Conservation (phyloP, 2,329 filamentous ascomycete genomes). For the Colletotrichum zoysiae region DNA sequence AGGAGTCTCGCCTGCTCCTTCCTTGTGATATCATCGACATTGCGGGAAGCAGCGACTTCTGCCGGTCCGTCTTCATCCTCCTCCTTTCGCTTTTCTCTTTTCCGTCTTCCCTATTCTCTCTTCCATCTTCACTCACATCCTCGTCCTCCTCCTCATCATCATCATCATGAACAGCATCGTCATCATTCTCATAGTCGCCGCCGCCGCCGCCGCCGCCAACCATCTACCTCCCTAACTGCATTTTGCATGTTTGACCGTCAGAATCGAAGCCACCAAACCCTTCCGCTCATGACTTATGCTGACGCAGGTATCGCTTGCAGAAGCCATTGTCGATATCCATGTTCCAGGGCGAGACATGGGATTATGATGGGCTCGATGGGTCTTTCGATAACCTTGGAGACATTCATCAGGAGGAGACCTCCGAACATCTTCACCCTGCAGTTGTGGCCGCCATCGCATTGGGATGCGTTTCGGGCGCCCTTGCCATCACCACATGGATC, state of each 20-base stretch:
- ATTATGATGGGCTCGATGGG: background rate
- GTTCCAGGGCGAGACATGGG: background rate
- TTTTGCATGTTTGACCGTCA: too few relatives aligned
- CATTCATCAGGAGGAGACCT: background rate
- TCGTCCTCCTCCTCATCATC: background rate
- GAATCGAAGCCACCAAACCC: background rate
- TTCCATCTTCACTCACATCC: too few relatives aligned
- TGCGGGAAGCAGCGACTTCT: too few relatives aligned
- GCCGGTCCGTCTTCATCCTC: background rate
- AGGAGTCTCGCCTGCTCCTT: background rate
- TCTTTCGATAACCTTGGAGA: background rate
- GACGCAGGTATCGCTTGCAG: background rate
- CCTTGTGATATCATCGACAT: background rate
- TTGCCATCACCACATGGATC: background rate
- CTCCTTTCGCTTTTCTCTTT: too few relatives aligned
- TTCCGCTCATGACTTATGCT: background rate
- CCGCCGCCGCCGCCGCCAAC: background rate
- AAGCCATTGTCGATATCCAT: background rate
- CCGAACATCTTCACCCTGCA: background rate
- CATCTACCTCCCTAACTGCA: background rate
- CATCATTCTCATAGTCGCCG: background rate
- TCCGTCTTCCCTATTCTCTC: too few relatives aligned
- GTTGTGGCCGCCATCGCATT: background rate
- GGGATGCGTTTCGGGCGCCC: background rate
- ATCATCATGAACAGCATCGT: background rate